Evolutionary conservation across 495 filamentous ascomycete species (phyloP).

Genomic region (Podospora didyma): DNA sequence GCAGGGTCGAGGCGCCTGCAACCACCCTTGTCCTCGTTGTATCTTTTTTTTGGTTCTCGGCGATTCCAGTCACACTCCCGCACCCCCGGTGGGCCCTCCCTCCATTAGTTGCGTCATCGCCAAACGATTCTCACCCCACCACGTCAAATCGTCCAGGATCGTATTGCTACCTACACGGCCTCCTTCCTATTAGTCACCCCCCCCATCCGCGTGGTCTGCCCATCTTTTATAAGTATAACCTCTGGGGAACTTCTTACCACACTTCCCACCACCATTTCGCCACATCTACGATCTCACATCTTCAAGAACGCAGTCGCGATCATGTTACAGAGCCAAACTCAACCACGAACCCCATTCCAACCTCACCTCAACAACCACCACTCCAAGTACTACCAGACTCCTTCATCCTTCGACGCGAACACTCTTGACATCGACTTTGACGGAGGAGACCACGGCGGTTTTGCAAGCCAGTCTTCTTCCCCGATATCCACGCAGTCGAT

Average conservation of each 20-base stretch:
- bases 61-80: slow-evolving; percentile 12
- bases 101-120: slow-evolving; percentile 9
- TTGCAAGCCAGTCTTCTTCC: slow-evolving; percentile 24
- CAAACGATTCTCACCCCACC: slow-evolving; percentile 5
- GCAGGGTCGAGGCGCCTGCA: slow-evolving; percentile 2
- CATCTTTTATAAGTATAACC: slow-evolving; percentile 10
- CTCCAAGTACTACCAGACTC: slow-evolving; percentile 1
- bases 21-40: background rate
- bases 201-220: slow-evolving; percentile 12
- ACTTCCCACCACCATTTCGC: slow-evolving; percentile 12
- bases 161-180: background rate
- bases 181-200: background rate
- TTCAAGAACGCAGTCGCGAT: slow-evolving; percentile 10
- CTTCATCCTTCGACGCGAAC: slow-evolving; percentile 5
- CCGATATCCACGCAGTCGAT: slow-evolving; percentile 31
- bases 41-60: slow-evolving; percentile 9
- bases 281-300: slow-evolving; percentile 5
- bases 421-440: slow-evolving; percentile 21
- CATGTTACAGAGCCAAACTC: slow-evolving; percentile 11
- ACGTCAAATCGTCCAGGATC: background rate
- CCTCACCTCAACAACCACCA: slow-evolving; percentile 12
- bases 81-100: background rate
- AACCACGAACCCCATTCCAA: slow-evolving; percentile 5
- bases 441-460: slow-evolving; percentile 17
- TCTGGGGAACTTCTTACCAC: slow-evolving; percentile 7